Base-by-base conservation (phyloP, 176 grass and related monocot species). In the Lolium rigidum region DNA sequence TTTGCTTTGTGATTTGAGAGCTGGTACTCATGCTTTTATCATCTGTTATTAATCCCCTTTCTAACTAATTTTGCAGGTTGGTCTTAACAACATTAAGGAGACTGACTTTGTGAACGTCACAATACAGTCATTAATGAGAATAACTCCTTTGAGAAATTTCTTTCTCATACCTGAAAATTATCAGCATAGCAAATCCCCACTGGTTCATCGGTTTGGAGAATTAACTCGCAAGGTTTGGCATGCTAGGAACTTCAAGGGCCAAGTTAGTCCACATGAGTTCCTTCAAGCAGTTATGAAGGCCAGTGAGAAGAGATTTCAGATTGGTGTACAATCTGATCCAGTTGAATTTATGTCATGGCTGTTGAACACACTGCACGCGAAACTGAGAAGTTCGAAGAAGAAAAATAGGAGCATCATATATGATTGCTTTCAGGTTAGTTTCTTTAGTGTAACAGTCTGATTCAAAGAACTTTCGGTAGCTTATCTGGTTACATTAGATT, bases 11-110 rank as follows among this genome's bases (percentile, higher is more conserved):
- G 49, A 59, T 56, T 14, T 59, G n/a, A 14, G n/a, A 37, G 51
- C 83, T 44, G 60, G 67, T 80, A 82, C 79, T 74, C 13, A 44
- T 67, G 24, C 57, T 48, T 85, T 85, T 63, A 66, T 85, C 67
- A 47, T 44, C 10, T 67, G 14, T 44, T 55, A 85, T 44, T 61
- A 90, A 56, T 91, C 18, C 3, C 4, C 85, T 37, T 49, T 65
- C 10, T 84, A 50, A 38, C 78, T 61, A 25, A 13, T 79, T 88
- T 86, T 88, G 85, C 71, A 98, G 97, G 92, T 98, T 80, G 97
- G 97, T 95, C 97, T 98, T 86, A 98, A 98, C 83, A 98, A 98
- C 84, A 98, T 98, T 52, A 94, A 98, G 86, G 97, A 98, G 86
- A 98, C 97, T 47, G 97, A 98, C 66, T 98, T 98, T 90, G 82